A percentile compares a stretch with the other conserved stretches of the same genome.
phyloP scores from a whole-genome alignment of 1,139 yeast genomes.

The Candida anutae region DNA sequence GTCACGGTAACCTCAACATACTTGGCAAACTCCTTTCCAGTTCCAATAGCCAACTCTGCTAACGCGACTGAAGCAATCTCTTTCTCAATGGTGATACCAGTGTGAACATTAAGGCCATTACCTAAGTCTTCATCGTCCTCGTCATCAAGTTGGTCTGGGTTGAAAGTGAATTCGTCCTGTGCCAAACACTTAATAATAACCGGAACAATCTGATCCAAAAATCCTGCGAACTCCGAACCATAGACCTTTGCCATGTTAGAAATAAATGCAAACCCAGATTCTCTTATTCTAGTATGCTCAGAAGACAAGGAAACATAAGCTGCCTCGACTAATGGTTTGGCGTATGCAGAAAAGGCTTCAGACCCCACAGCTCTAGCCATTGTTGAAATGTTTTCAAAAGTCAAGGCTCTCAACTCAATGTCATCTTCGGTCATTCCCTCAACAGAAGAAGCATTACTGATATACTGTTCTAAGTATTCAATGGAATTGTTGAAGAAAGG shows the following conservation, averaged over 20 bases:
- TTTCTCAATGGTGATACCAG: conserved; percentile 93
- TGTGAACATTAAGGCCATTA: conserved; percentile 75
- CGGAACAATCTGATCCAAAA: conserved; percentile 76
- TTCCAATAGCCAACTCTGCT: conserved; percentile 81
- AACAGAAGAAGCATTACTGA: conserved; percentile 51
- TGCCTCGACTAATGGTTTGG: conserved; percentile 83
- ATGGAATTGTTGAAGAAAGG: conserved; percentile 84
- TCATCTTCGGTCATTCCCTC: conserved; percentile 76
- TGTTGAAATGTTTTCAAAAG: conserved; percentile 88
- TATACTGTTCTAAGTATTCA: conserved; percentile 72
- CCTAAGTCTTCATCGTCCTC: conserved; percentile 62
- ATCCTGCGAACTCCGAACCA: conserved; percentile 82
- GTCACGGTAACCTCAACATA: conserved; percentile 68
- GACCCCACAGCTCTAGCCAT: conserved; percentile 97
- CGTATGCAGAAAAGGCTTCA: conserved; percentile 75
- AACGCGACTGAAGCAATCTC: conserved; percentile 95
- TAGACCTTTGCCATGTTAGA: conserved; percentile 93
- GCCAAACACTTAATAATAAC: conserved; percentile 76
- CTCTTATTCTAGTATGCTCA: conserved; percentile 80
- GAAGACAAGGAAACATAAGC: conserved; percentile 76
- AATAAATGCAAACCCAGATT: conserved; percentile 91
- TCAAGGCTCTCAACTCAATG: conserved; percentile 79
- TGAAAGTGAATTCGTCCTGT: conserved; percentile 69
- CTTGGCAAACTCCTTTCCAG: conserved; percentile 71
- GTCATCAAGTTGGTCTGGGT: conserved; percentile 27